Evolutionary conservation across 495 filamentous ascomycete genomes (phyloP).

Genomic region (Neurospora sp.): DNA sequence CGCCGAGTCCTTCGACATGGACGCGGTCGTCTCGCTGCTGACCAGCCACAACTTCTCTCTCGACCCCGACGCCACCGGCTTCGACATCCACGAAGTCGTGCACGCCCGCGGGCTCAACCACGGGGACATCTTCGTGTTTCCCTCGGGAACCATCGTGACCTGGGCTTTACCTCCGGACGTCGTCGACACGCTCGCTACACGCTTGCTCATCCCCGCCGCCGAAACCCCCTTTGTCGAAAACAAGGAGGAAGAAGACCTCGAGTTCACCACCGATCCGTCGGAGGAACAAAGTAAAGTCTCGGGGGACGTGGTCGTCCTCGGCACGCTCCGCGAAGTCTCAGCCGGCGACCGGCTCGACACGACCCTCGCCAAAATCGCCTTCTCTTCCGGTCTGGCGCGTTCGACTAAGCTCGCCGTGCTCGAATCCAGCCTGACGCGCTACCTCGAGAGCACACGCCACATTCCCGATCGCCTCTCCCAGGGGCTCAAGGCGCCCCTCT

Average conservation of each 20-base stretch:
- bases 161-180: slow-evolving; percentile 73
- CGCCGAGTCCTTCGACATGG: slow-evolving; percentile 78
- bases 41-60: slow-evolving; percentile 59
- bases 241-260: slow-evolving; percentile 77
- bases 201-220: slow-evolving; percentile 62
- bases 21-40: slow-evolving; percentile 58
- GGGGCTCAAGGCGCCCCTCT: slow-evolving; percentile 19
- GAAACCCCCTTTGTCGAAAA: slow-evolving; percentile 56
- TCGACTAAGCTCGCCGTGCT: slow-evolving; percentile 95
- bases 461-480: slow-evolving; percentile 65
- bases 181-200: slow-evolving; percentile 62
- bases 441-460: slow-evolving; percentile 70
- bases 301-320: slow-evolving; percentile 83
- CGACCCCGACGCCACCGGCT: slow-evolving; percentile 47
- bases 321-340: slow-evolving; percentile 47
- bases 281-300: slow-evolving; percentile 69
- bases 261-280: slow-evolving; percentile 67
- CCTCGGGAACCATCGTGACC: slow-evolving; percentile 87
- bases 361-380: slow-evolving; percentile 86
- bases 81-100: slow-evolving; percentile 50
- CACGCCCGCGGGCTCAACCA: slow-evolving; percentile 44
- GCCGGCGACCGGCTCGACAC: slow-evolving; percentile 49
- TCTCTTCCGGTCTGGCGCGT: slow-evolving; percentile 88
- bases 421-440: slow-evolving; percentile 69
- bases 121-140: slow-evolving; percentile 94